Evolutionary conservation across 2,329 filamentous ascomycete species (phyloP).

Genomic region (Didymellaceae sp.): DNA sequence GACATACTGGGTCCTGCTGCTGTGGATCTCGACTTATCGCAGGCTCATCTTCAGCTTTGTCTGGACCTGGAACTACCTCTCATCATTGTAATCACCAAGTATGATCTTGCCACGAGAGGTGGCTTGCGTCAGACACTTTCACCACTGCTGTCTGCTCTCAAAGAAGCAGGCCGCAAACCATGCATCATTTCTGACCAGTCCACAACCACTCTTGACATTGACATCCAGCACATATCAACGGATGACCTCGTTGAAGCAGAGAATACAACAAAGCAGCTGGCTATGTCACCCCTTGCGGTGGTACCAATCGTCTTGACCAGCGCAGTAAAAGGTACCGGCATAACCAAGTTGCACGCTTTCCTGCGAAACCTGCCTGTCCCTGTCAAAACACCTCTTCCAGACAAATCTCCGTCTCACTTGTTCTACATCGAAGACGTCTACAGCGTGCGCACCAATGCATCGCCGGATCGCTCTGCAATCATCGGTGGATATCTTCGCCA

Average conservation of each 20-base stretch:
- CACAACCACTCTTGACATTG: slow-evolving; percentile 41
- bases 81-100: slow-evolving; percentile 85
- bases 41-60: slow-evolving; percentile 84
- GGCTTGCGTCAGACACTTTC: slow-evolving; percentile 73
- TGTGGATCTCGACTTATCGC: slow-evolving; percentile 72
- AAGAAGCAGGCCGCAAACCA: slow-evolving; percentile 75
- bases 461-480: slow-evolving; percentile 58
- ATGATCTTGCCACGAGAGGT: slow-evolving; percentile 80
- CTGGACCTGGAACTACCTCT: slow-evolving; percentile 80
- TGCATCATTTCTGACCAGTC: slow-evolving; percentile 64
- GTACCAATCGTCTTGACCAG: slow-evolving; percentile 91
- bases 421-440: slow-evolving; percentile 95
- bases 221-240: slow-evolving; percentile 62
- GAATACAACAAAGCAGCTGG: slow-evolving; percentile 60
- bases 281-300: slow-evolving; percentile 54
- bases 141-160: slow-evolving; percentile 78
- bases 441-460: slow-evolving; percentile 59
- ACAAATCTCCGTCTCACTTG: slow-evolving; percentile 60
- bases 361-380: slow-evolving; percentile 74
- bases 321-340: slow-evolving; percentile 81
- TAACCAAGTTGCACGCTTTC: slow-evolving; percentile 81
- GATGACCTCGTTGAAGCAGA: slow-evolving; percentile 66
- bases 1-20: slow-evolving; percentile 60
- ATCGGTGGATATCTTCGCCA: slow-evolving; percentile 85
- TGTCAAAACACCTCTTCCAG: slow-evolving; percentile 48